These are phyloP conservation scores for Ceratocystis cacaofunesta DNA, from an alignment of 2,329 filamentous ascomycete species.

Conservation along the genomic window DNA sequence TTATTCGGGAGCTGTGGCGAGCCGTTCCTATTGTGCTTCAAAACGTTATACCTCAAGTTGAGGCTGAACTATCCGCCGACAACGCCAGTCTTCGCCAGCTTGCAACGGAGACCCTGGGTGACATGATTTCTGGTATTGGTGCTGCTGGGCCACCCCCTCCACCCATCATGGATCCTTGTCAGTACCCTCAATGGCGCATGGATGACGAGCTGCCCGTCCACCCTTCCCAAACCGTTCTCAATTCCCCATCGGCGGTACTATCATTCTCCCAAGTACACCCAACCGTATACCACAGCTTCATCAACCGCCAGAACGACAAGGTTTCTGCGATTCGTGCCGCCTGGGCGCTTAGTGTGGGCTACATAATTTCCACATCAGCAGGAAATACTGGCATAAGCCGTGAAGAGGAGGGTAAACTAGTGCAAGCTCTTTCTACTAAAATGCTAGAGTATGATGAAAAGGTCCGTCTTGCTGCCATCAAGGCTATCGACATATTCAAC, in stretches of 20 bases:
- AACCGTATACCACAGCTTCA: constrained; percentile 66
- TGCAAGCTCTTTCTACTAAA: constrained; percentile 63
- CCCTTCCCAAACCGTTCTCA: constrained; percentile 47
- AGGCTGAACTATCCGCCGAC: constrained; percentile 81
- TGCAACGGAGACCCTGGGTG: constrained; percentile 85
- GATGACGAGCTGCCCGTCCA: constrained; percentile 39
- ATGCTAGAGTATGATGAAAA: constrained; percentile 80
- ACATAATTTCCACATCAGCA: constrained; percentile 80
- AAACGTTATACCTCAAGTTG: constrained; percentile 86
- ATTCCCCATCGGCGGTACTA: constrained; percentile 71
- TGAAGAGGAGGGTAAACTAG: constrained; percentile 62
- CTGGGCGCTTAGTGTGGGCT: constrained; percentile 72
- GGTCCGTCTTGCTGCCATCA: constrained; percentile 78
- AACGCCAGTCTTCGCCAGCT: constrained; percentile 73
- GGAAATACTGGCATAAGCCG: constrained; percentile 77
- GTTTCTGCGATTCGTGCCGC: constrained; percentile 64
- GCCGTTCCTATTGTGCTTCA: constrained; percentile 76
- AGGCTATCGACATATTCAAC: constrained; percentile 64
- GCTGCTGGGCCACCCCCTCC: constrained; percentile 70
- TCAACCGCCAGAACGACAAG: constrained; percentile 77
- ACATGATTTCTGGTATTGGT: constrained; percentile 87
- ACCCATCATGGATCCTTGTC: constrained; percentile 59
- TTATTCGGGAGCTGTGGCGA: constrained; percentile 87
- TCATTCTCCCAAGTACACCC: constrained; percentile 77
- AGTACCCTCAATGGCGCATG: constrained; percentile 64